These are phyloP conservation scores for Xylaria sp. DNA, from an alignment of 2,329 filamentous ascomycete genomes.

Conservation along the genomic window DNA sequence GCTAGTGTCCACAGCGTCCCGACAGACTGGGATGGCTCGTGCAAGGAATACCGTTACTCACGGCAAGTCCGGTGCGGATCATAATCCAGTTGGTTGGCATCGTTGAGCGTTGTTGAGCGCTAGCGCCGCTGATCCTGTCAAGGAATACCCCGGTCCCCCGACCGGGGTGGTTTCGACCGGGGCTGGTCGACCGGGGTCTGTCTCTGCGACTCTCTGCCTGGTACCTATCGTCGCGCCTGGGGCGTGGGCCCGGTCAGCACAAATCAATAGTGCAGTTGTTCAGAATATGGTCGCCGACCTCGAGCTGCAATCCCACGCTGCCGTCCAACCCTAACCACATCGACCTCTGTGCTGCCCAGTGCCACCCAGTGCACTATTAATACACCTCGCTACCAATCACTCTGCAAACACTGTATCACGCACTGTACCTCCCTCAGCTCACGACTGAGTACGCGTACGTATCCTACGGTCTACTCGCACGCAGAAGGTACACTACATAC, in stretches of 20 bases:
- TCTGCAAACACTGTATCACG: not conserved
- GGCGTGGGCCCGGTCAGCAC: slow-evolving; percentile 9
- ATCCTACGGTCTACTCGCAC: too few relatives aligned
- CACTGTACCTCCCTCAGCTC: not conserved
- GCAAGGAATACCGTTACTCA: slow-evolving; percentile 22
- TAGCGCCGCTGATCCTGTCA: slow-evolving; percentile 18
- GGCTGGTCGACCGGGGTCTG: too few relatives aligned
- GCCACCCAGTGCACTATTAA: not conserved
- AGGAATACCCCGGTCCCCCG: slow-evolving; percentile 1
- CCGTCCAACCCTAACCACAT: slow-evolving; percentile 8
- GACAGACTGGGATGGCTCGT: slow-evolving; percentile 26
- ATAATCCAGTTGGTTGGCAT: slow-evolving; percentile 21
- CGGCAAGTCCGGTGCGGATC: slow-evolving; percentile 21
- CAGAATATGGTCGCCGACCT: slow-evolving; percentile 21
- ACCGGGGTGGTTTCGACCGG: not conserved
- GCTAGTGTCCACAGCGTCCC: slow-evolving; percentile 12
- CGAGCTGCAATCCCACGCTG: slow-evolving; percentile 16
- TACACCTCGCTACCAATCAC: not conserved
- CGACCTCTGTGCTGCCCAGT: not conserved
- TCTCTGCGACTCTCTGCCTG: too few relatives aligned
- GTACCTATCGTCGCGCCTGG: not conserved
- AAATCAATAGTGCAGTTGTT: slow-evolving; percentile 19
- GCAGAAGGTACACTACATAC: too few relatives aligned
- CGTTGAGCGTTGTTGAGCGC: slow-evolving; percentile 13
- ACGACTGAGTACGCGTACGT: too few relatives aligned